phyloP scores from a whole-genome alignment of 352 stramenopile species.

The Phytophthora boehmeriae region DNA sequence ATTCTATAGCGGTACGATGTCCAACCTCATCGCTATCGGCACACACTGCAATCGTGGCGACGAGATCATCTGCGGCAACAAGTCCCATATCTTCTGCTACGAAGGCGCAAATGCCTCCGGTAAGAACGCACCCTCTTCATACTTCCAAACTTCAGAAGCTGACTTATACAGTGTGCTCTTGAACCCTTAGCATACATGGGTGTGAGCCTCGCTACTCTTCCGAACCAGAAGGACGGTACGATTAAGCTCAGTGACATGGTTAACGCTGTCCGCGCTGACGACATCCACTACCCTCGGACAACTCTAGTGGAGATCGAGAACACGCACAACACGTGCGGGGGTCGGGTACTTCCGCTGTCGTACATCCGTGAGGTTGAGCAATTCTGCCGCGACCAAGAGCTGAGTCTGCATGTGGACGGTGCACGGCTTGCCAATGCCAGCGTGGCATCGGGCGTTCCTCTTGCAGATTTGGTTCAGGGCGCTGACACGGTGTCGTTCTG shows the following conservation, averaged over 20 bases:
- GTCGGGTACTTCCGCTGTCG: slow-evolving; percentile 80
- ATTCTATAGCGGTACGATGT: slow-evolving; percentile 94
- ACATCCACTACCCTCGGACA: slow-evolving; percentile 85
- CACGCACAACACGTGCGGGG: slow-evolving; percentile 97
- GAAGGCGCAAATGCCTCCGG: slow-evolving; percentile 91
- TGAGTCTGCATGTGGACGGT: slow-evolving; percentile 96
- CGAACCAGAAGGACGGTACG: slow-evolving; percentile 83
- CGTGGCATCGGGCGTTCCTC: slow-evolving; percentile 67
- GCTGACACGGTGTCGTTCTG: slow-evolving; percentile 94
- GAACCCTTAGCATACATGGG: slow-evolving; percentile 76
- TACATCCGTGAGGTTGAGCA: slow-evolving; percentile 83
- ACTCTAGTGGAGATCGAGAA: slow-evolving; percentile 96
- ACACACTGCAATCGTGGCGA: slow-evolving; percentile 92
- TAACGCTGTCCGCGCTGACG: slow-evolving; percentile 66
- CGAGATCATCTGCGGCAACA: slow-evolving; percentile 95
- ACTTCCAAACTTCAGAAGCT: slow-evolving; percentile 1
- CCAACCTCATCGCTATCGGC: slow-evolving; percentile 95
- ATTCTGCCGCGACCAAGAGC: slow-evolving; percentile 72
- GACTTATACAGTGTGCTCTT: neutral
- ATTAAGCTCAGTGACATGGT: slow-evolving; percentile 82
- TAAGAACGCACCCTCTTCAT: slow-evolving; percentile 25
- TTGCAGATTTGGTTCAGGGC: slow-evolving; percentile 79
- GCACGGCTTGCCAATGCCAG: slow-evolving; percentile 96
- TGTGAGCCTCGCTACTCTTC: slow-evolving; percentile 85
- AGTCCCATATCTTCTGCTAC: slow-evolving; percentile 97